Conservation (phyloP, 1,284 basidiomycete species). For the Xanthoconium separans region DNA sequence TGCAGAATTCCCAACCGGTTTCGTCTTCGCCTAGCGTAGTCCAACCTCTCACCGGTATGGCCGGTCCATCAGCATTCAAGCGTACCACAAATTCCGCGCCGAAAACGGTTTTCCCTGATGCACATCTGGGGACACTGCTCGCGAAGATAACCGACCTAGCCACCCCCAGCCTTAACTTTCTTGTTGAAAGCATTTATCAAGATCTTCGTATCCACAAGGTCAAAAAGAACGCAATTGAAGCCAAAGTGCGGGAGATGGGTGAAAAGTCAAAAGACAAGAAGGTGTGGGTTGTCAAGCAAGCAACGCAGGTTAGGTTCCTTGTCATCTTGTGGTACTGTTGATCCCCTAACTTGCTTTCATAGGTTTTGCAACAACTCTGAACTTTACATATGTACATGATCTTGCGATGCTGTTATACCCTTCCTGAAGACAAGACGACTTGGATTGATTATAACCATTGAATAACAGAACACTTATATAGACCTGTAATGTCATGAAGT, state of each 20-base stretch:
- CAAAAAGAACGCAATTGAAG: constrained; percentile 80
- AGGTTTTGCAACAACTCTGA: constrained; percentile 16
- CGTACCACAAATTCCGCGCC: constrained; percentile 41
- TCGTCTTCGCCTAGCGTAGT: constrained; percentile 35
- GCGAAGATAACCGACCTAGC: constrained; percentile 55
- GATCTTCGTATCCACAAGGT: constrained; percentile 64
- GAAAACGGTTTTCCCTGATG: constrained; percentile 68
- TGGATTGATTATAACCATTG: no score
- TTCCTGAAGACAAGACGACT: neutral
- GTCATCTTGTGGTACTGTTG: neutral
- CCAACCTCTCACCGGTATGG: constrained; percentile 11
- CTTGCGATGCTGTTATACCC: constrained; percentile 12
- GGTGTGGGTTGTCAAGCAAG: constrained; percentile 64
- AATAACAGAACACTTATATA: neutral
- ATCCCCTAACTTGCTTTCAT: neutral
- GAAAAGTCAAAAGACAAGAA: constrained; percentile 70
- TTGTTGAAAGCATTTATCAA: constrained; percentile 71
- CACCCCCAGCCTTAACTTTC: constrained; percentile 58
- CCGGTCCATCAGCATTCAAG: constrained; percentile 22
- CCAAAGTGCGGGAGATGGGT: constrained; percentile 70
- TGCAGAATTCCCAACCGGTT: constrained; percentile 30
- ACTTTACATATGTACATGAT: constrained; percentile 1
- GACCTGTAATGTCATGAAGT: constrained; percentile 41
- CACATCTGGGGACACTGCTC: constrained; percentile 56
- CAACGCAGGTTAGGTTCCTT: constrained; percentile 32